Conservation (phyloP, 495 filamentous ascomycete species). For the Poronia punctata region DNA sequence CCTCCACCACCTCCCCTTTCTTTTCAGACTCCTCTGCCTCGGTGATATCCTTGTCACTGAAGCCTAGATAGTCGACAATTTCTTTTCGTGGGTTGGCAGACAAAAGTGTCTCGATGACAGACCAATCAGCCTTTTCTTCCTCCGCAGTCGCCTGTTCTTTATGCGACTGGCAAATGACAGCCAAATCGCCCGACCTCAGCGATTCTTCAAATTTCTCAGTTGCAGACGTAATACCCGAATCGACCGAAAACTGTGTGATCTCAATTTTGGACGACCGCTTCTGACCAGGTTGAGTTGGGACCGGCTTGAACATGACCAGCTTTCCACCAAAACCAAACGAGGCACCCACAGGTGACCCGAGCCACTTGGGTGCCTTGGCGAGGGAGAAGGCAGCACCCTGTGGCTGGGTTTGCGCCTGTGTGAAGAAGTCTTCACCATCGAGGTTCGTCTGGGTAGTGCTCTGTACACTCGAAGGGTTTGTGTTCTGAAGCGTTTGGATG, state of each 20-base stretch:
- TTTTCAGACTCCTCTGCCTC: constrained; percentile 35
- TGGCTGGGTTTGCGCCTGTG: constrained; percentile 81
- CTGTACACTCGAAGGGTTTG: constrained; percentile 60
- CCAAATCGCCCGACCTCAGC: constrained; percentile 68
- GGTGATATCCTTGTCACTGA: constrained; percentile 52
- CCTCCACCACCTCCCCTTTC: constrained; percentile 29
- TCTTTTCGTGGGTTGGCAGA: constrained; percentile 71
- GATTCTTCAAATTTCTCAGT: constrained; percentile 83
- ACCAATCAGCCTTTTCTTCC: constrained; percentile 92
- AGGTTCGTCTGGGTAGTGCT: constrained; percentile 44
- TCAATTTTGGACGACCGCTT: constrained; percentile 65
- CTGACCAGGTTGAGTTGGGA: constrained; percentile 50
- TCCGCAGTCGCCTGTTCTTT: constrained; percentile 66
- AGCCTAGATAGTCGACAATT: constrained; percentile 82
- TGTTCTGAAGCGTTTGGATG: constrained; percentile 89
- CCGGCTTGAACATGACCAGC: constrained; percentile 65
- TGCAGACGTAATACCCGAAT: constrained; percentile 74
- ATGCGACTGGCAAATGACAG: constrained; percentile 72
- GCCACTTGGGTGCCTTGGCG: constrained; percentile 80
- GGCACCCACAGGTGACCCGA: constrained; percentile 75
- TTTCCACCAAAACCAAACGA: constrained; percentile 97
- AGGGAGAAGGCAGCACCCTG: constrained; percentile 85
- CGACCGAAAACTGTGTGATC: constrained; percentile 82
- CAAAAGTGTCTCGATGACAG: constrained; percentile 82
- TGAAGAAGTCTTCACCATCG: constrained; percentile 96